Percentiles rank a stretch among this genome's conserved stretches.
phyloP scores from a whole-genome alignment of 192 early-diverging fungal species.

The Chytriomyces hyalinus region DNA sequence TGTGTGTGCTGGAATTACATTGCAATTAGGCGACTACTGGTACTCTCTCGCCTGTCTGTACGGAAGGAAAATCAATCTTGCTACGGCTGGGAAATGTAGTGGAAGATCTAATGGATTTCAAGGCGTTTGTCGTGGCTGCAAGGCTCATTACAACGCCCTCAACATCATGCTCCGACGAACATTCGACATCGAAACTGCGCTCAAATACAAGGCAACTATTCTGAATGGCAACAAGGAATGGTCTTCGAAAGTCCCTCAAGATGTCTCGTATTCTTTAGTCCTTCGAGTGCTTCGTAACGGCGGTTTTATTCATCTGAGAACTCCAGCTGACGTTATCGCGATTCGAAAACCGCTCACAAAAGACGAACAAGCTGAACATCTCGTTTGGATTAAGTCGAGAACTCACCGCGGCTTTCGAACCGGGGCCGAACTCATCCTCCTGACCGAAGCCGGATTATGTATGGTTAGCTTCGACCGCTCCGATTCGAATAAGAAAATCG shows the following conservation, averaged over 20 bases:
- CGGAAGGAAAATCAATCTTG: not conserved
- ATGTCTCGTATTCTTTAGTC: constrained; percentile 1
- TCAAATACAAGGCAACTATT: not conserved
- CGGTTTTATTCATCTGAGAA: not conserved
- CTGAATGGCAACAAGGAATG: not conserved
- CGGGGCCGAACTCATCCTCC: not conserved
- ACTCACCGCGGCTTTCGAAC: constrained; percentile 1
- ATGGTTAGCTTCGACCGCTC: not conserved
- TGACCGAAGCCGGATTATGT: too few species aligned
- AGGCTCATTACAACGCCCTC: too few species aligned
- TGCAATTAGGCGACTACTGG: not conserved
- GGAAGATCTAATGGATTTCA: not conserved
- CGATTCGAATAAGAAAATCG: not conserved
- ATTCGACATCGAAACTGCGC: constrained; percentile 1
- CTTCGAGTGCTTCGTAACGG: constrained; percentile 5
- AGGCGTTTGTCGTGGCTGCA: not conserved
- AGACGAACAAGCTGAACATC: not conserved
- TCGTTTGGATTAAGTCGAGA: not conserved
- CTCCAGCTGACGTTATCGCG: not conserved
- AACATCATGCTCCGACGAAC: too few species aligned
- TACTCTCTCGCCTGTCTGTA: constrained; percentile 8
- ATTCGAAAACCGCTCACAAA: not conserved
- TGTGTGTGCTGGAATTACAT: not conserved
- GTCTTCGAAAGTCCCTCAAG: not conserved
- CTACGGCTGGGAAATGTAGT: not conserved